Evolutionary conservation across 495 filamentous ascomycete species (phyloP).

Genomic region (Trichoderma reesei): DNA sequence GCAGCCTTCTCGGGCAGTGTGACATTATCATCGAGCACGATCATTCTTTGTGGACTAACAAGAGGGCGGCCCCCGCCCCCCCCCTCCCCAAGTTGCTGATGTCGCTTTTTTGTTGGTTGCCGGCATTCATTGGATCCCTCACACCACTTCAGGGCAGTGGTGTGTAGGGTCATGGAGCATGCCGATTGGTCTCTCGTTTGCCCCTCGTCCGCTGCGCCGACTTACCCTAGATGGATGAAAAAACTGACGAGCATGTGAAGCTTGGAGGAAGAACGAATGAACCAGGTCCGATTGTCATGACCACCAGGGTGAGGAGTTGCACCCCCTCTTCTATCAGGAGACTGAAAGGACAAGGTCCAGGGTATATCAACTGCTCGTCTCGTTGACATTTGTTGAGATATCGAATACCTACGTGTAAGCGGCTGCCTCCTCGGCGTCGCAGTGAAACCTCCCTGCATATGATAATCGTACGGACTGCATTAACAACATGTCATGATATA

Average conservation of each 20-base stretch:
- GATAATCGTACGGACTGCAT: not conserved
- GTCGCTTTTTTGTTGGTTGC: not conserved
- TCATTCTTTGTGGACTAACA: not conserved
- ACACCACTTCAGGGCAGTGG: not conserved
- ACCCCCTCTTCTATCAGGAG: not conserved
- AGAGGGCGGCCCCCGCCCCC: too few relatives aligned
- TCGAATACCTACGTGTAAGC: not conserved
- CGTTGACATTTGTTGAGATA: too few relatives aligned
- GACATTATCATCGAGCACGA: not conserved
- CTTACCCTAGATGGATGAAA: not conserved
- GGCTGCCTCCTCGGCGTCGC: not conserved
- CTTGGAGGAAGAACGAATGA: too few relatives aligned
- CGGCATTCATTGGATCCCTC: not conserved
- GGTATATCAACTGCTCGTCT: not conserved
- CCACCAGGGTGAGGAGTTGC: not conserved
- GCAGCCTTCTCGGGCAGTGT: not conserved
- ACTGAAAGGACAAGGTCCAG: not conserved
- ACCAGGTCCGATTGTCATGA: not conserved
- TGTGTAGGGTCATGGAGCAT: not conserved
- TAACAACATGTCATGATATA: not conserved
- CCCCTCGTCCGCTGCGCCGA: not conserved
- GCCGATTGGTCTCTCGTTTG: conserved; percentile 4
- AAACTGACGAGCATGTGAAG: not conserved
- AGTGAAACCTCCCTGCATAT: too few relatives aligned
- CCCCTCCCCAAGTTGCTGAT: too few relatives aligned